Base-by-base conservation (phyloP, 2,329 filamentous ascomycete species). In the Beauveria australis region DNA sequence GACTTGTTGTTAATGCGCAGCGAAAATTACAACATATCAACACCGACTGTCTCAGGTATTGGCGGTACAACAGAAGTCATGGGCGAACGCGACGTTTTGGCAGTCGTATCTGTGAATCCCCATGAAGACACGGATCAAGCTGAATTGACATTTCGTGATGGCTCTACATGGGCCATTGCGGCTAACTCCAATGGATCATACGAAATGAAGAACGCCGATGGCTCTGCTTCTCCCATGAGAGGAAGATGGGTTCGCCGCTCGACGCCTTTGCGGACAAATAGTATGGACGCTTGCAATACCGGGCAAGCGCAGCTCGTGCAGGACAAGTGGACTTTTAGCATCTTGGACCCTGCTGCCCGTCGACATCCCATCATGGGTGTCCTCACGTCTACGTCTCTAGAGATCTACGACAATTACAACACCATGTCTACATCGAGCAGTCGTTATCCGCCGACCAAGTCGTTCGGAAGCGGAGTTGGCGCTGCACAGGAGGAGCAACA, bases 301-400 rank as follows among this genome's bases (percentile, higher is more conserved):
- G 61, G 67, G 55, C 54, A 47, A 63, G 63, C 70, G 3, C 65
- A 72, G 2, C 63, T 68, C 1, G 81, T 83, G 52, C 76, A 74
- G 61, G 58, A 54, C 58, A 85, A 84, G 69, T 92, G 87, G 75
- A 90, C 85, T 9, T 93, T 93, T 70, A 91, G 88, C 74, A 84
- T 91, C 63, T 86, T 93, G 67, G 84, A 89, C 66, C 83, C 88
- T 0, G 81, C 81, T 52, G 83, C 82, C 9, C 79, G 88, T 40
- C 83, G 87, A 14, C 89, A 93, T 68, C 89, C 90, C 5, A 83
- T 92, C 67, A 81, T 92, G 74, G 89, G 88, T 1, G 84, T 81
- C 2, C 77, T 93, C 49, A 86, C 82, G 3, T 79, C 80, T 14
- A 78, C 79, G 5, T 82, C 80, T 14, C 81, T 93, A 33, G 85